Percentiles rank a stretch among this genome's conserved stretches.
Conservation (phyloP, 441 rosid genomes). For the Hura crepitans region DNA sequence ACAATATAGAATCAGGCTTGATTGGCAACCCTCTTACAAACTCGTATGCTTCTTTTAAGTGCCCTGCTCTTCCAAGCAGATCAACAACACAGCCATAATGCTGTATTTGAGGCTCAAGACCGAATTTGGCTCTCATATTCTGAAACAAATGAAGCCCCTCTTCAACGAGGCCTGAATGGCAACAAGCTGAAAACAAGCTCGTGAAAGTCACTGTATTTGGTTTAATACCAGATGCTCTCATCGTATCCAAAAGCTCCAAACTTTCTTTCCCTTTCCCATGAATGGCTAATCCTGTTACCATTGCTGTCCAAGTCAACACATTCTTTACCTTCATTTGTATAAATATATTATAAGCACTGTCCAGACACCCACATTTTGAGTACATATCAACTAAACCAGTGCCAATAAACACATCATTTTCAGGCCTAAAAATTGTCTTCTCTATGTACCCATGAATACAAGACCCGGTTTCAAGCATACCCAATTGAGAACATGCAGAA, state of each 20-base stretch:
- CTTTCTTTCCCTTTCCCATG: slow-evolving; percentile 61
- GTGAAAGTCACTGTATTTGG: slow-evolving; percentile 73
- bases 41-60: slow-evolving; percentile 52
- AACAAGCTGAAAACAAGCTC: slow-evolving; percentile 68
- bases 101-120: slow-evolving; percentile 58
- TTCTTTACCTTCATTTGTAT: slow-evolving; percentile 36
- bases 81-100: slow-evolving; percentile 83
- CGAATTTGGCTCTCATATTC: slow-evolving; percentile 44
- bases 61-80: slow-evolving; percentile 72
- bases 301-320: slow-evolving; percentile 69
- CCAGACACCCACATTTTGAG: slow-evolving; percentile 74
- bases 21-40: slow-evolving; percentile 55
- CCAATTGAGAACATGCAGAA: slow-evolving; percentile 20
- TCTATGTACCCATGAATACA: slow-evolving; percentile 21
- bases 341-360: slow-evolving; percentile 48
- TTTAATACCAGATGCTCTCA: slow-evolving; percentile 45
- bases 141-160: slow-evolving; percentile 74
- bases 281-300: slow-evolving; percentile 71
- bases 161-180: slow-evolving; percentile 65
- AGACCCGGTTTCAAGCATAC: slow-evolving; percentile 23
- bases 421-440: slow-evolving; percentile 20
- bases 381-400: slow-evolving; percentile 56
- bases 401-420: slow-evolving; percentile 35
- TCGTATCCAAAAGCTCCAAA: slow-evolving; percentile 48
- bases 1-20: slow-evolving; percentile 58